Evolutionary conservation across 768 basidiomycete species (phyloP).

Genomic region (Lactarius hatsudake): DNA sequence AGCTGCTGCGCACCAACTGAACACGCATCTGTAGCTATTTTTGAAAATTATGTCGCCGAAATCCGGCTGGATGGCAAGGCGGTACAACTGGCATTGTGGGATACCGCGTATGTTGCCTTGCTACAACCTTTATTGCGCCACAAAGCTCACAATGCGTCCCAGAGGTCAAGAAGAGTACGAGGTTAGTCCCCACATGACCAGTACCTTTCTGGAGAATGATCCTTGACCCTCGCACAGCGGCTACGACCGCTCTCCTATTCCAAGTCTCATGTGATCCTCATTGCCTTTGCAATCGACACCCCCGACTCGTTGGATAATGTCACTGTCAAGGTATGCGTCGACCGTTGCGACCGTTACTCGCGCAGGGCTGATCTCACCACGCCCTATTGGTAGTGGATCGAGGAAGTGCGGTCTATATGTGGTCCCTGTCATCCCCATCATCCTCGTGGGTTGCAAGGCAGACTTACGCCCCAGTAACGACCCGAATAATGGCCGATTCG

Average conservation of each 20-base stretch:
- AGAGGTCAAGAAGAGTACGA: slow-evolving; percentile 99
- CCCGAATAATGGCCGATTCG: slow-evolving; percentile 52
- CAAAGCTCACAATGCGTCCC: slow-evolving; percentile 25
- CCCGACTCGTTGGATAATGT: slow-evolving; percentile 98
- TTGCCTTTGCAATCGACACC: slow-evolving; percentile 94
- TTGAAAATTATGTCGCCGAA: slow-evolving; percentile 99
- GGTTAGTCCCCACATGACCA: slow-evolving; percentile 43
- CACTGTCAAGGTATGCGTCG: slow-evolving; percentile 67
- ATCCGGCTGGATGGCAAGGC: slow-evolving; percentile 97
- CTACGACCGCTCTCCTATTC: slow-evolving; percentile 96
- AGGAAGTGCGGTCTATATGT: slow-evolving; percentile 96
- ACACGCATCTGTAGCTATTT: slow-evolving; percentile 62
- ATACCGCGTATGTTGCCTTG: slow-evolving; percentile 81
- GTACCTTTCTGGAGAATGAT: neutral
- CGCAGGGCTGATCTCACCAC: neutral
- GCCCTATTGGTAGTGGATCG: slow-evolving; percentile 76
- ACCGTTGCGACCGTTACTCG: neutral
- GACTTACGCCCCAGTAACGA: slow-evolving; percentile 70
- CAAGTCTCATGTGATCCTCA: slow-evolving; percentile 97
- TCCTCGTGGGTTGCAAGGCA: slow-evolving; percentile 95
- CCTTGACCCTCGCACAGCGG: slow-evolving; percentile 48
- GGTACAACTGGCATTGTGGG: slow-evolving; percentile 96
- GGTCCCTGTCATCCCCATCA: slow-evolving; percentile 87
- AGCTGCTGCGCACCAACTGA: slow-evolving; percentile 11
- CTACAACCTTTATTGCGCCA: slow-evolving; percentile 10